Conservation (phyloP, 2,329 filamentous ascomycete species). For the Neoscytalidium dimidiatum region DNA sequence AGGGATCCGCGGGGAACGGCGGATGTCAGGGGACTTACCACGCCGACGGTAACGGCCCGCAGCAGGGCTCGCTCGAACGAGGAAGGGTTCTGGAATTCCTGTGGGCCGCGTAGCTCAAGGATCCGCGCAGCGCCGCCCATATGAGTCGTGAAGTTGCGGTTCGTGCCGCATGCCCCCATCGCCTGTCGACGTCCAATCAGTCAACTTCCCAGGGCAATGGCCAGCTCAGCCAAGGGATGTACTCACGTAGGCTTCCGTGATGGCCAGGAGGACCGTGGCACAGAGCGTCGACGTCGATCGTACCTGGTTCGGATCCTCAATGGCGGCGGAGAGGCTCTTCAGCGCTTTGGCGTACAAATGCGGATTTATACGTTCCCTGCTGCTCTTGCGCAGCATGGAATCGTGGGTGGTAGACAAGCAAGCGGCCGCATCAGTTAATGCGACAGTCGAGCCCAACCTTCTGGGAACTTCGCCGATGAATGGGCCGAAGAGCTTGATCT, state of each 20-base stretch:
- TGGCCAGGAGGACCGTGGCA: constrained; percentile 13
- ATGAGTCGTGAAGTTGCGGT: constrained; percentile 18
- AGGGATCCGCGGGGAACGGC: no score
- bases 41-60: constrained; percentile 16
- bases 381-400: neutral
- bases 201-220: no score
- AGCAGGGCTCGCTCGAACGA: constrained; percentile 16
- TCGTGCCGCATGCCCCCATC: constrained; percentile 1
- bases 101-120: neutral
- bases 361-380: neutral
- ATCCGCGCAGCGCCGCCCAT: constrained; percentile 17
- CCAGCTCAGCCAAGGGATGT: neutral
- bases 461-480: constrained; percentile 16
- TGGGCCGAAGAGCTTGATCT: constrained; percentile 12
- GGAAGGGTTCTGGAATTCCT: constrained; percentile 4
- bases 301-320: neutral
- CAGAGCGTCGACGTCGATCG: constrained; percentile 10
- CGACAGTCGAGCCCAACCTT: neutral
- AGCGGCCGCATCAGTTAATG: constrained; percentile 2
- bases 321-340: constrained; percentile 7
- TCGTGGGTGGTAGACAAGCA: constrained; percentile 6
- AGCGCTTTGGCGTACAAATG: constrained; percentile 17
- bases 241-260: constrained; percentile 18
- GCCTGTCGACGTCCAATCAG: neutral
- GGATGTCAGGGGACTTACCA: constrained; percentile 14